phyloP scores from a whole-genome alignment of 495 filamentous ascomycete genomes.

The Bathelium albidoporum region DNA sequence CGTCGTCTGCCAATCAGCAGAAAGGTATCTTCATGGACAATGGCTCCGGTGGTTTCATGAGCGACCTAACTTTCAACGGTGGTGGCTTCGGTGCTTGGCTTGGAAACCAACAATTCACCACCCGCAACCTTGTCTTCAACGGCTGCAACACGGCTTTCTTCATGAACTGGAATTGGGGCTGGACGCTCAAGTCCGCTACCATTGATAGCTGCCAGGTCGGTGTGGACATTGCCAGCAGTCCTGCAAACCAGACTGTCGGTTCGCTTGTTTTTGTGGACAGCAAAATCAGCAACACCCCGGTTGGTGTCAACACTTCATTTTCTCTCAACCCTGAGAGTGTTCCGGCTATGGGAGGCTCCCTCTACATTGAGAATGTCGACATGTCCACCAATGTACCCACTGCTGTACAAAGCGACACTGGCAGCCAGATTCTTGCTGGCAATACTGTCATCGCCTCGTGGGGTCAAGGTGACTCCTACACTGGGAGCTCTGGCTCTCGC shows the following conservation, averaged over 20 bases:
- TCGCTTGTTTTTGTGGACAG: slow-evolving; percentile 33
- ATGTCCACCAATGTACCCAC: slow-evolving; percentile 43
- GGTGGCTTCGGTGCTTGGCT: slow-evolving; percentile 38
- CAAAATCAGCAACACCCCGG: slow-evolving; percentile 25
- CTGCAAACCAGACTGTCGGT: slow-evolving; percentile 38
- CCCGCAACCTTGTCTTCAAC: slow-evolving; percentile 40
- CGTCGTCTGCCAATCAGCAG: slow-evolving; percentile 22
- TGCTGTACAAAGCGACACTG: slow-evolving; percentile 43
- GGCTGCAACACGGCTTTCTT: slow-evolving; percentile 40
- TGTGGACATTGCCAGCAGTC: slow-evolving; percentile 44
- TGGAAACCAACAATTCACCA: slow-evolving; percentile 47
- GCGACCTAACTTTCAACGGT: slow-evolving; percentile 38
- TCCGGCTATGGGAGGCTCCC: slow-evolving; percentile 39
- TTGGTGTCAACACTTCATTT: slow-evolving; percentile 30
- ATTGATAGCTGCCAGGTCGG: slow-evolving; percentile 48
- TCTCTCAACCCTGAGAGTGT: slow-evolving; percentile 18
- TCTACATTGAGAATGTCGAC: slow-evolving; percentile 58
- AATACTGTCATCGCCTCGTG: slow-evolving; percentile 41
- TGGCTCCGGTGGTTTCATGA: slow-evolving; percentile 50
- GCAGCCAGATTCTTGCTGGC: slow-evolving; percentile 46
- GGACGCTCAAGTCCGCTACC: slow-evolving; percentile 35
- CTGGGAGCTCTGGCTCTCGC: slow-evolving; percentile 33
- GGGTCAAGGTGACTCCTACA: slow-evolving; percentile 46
- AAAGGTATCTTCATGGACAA: slow-evolving; percentile 74
- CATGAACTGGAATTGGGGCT: slow-evolving; percentile 50